Evolutionary conservation across 2,329 filamentous ascomycete genomes (phyloP), one percentile per base, ranked within the genome.

Genomic region (Cordyceps javanica): DNA sequence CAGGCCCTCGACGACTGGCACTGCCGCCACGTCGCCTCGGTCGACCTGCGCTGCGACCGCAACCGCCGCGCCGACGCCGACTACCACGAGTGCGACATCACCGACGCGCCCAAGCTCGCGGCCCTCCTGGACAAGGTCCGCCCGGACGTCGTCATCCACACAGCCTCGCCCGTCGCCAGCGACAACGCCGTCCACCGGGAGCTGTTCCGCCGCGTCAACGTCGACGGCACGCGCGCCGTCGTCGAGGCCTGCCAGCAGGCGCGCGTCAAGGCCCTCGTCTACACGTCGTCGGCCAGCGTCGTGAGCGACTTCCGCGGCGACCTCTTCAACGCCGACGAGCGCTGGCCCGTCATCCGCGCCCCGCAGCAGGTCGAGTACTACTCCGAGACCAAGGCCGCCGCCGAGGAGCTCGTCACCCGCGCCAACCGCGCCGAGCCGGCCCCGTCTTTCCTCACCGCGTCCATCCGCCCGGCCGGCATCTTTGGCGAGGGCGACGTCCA

Each of bases 131-230:
- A 79, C 32, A 77, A 83, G 62, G 78, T 86, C 56, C 82, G 81
- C 65, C 92, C 93, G 21, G 86, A 91, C 68, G 83, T 95, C 14
- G 90, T 99, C 53, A 87, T 97, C 67, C 93, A 99, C 73, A 96
- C 92, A 2, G 94, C 93, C 21, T 90, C 87, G 34, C 89, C 90
- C 39, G 72, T 79, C 25, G 79, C 76, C 69, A 75, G 81, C 73
- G 72, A 71, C 67, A 67, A 77, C 70, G 73, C 75, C 67, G 72
- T 81, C 67, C 72, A 79, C 65, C 78, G 86, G 62, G 79, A 82
- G 19, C 73, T 90, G 36, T 88, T 94, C 70, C 83, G 83, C 66
- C 87, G 86, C 70, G 89, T 97, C 69, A 99, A 97, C 71, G 87
- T 96, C 54, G 87, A 91, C 53, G 93, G 93, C 53, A 97, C 94